Evolutionary conservation across 179 eudicot genomes (phyloP).

Genomic region (Patellifolia procumbens): DNA sequence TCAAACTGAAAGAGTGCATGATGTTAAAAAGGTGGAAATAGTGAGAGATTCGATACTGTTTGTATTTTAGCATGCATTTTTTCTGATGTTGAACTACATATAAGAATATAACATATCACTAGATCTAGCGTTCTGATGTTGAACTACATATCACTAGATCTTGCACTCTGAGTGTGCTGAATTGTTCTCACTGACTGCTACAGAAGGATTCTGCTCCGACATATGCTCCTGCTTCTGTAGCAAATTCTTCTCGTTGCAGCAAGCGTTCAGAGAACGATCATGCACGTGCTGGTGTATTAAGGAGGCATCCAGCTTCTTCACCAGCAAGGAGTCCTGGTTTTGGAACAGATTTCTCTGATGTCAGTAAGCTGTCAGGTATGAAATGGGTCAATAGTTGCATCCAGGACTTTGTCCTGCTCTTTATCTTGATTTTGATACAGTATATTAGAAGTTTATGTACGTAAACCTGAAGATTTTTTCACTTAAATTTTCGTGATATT

Average conservation of each 20-base stretch:
- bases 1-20: slow-evolving; percentile 2
- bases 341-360: slow-evolving; percentile 8
- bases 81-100: background rate
- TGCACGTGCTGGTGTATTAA: background rate
- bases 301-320: slow-evolving; percentile 10
- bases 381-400: background rate
- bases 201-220: background rate
- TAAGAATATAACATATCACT: too few relatives aligned
- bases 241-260: too few relatives aligned
- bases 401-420: background rate
- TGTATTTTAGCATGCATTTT: slow-evolving; percentile 10
- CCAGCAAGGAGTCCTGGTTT: slow-evolving; percentile 9
- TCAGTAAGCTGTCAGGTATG: slow-evolving; percentile 28
- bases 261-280: background rate
- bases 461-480: background rate
- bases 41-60: background rate
- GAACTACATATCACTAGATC: too few relatives aligned
- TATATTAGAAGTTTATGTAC: slow-evolving; percentile 1
- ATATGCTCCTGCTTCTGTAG: background rate
- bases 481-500: background rate
- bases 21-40: slow-evolving; percentile 1
- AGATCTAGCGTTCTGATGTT: too few relatives aligned
- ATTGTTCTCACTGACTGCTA: slow-evolving; percentile 8
- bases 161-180: background rate
- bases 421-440: background rate